These are phyloP conservation scores for Straminergon stramineum DNA, from an alignment of 225 moss, liverwort and hornwort species.

Conservation along the genomic window DNA sequence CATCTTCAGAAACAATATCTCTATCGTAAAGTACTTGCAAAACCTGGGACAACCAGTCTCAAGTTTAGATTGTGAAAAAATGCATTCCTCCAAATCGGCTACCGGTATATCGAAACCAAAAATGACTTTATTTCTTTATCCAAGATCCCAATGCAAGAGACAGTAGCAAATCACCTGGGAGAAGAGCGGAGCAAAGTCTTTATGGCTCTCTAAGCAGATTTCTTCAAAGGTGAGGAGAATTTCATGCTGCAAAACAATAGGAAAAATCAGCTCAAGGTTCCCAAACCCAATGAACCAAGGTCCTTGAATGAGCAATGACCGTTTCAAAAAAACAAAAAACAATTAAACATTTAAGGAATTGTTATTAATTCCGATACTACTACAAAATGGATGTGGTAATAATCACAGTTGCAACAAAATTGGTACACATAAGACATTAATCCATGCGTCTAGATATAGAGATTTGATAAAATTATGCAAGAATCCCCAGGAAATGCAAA, in stretches of 20 bases:
- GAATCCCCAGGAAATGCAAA: background rate
- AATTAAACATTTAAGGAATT: background rate
- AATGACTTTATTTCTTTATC: background rate
- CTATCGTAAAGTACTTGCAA: constrained; percentile 75
- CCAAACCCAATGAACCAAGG: background rate
- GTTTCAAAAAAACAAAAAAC: background rate
- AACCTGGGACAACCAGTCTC: constrained; percentile 35
- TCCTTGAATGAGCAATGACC: background rate
- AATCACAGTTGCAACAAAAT: background rate
- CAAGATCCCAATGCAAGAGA: background rate
- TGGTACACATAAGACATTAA: background rate
- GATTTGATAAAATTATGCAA: background rate
- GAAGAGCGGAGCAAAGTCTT: constrained; percentile 78
- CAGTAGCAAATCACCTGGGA: constrained; percentile 35
- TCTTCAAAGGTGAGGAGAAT: constrained; percentile 91
- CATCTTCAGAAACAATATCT: constrained; percentile 84
- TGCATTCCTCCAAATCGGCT: background rate
- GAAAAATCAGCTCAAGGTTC: background rate
- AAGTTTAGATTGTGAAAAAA: background rate
- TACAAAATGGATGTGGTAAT: background rate
- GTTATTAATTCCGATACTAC: too few relatives aligned
- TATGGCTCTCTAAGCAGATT: constrained; percentile 57
- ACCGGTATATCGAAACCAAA: background rate
- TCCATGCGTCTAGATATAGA: background rate
- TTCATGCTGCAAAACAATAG: constrained; percentile 68